Base-by-base conservation (phyloP, 2,329 filamentous ascomycete species). In the Lachnellula cervina region DNA sequence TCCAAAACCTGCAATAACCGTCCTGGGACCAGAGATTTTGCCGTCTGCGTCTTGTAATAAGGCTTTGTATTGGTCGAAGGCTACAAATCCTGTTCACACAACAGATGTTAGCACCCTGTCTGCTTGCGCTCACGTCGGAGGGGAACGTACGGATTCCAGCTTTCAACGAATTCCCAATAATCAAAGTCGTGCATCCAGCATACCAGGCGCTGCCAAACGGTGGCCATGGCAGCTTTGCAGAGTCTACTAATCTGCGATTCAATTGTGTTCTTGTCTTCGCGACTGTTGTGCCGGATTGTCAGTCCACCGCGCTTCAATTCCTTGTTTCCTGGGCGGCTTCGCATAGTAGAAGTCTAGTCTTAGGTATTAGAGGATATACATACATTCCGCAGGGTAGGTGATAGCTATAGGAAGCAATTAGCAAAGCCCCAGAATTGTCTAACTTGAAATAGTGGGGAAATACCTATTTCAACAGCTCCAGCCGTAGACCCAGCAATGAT, bases 151-250 rank as follows among this genome's bases (percentile, higher is more conserved):
- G 87, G 61, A 97, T 95, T 57, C 91, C 94, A 38, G 94, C 94
- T 77, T 99, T 99, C 70, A 94, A 80, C 52, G 91, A 95, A 75
- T 99, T 99, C 59, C 94, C 94, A 64, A 97, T 90, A 57, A 99
- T 96, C 70, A 97, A 76, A 28, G 94, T 97, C 47, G 94, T 97
- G 76, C 94, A 99, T 38, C 94, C 94, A 13, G 94, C 93, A 73
- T 99, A 99, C 94, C 94, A 99, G 73, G 96, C 90, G 65, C 76
- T 79, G 49, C 94, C 94, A 68, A 97, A 97, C 11, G 90, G 89
- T 44, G 94, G 94, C 89, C 90, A 97, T 52, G 93, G 91, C 32
- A 97, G 81, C 77, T 96, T 97, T 77, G 95, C 79, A 47, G 86
- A 87, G 54, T 88, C 86, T 49, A 88, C 79, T 67, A 97, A 79